These are phyloP conservation scores for Aspergillus pseudonomiae DNA, from an alignment of 2,329 filamentous ascomycete genomes.

Conservation along the genomic window DNA sequence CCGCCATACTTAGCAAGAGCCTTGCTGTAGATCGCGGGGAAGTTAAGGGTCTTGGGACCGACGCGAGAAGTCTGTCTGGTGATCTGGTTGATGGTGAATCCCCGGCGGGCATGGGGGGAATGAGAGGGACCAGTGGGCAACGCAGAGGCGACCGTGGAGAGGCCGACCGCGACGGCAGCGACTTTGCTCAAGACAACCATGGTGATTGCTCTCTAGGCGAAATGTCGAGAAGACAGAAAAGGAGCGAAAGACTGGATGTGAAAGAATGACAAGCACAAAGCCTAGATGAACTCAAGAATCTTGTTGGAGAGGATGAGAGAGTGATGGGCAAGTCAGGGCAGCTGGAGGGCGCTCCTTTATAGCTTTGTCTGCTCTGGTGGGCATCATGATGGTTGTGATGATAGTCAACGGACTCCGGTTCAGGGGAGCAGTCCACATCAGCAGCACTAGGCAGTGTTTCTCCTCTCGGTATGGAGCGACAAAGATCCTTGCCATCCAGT, in stretches of 20 bases:
- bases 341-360: conserved; percentile 28
- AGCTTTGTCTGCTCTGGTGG: conserved; percentile 13
- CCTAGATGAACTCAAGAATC: conserved; percentile 9
- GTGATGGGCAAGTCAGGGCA: conserved; percentile 12
- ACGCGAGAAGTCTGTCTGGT: conserved; percentile 19
- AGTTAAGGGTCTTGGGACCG: conserved; percentile 27
- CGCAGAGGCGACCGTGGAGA: conserved; percentile 33
- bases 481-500: conserved; percentile 10
- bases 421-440: conserved; percentile 11
- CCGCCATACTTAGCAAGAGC: conserved; percentile 35
- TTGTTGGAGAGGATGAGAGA: conserved; percentile 19
- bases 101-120: conserved; percentile 23
- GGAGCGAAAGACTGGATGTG: conserved; percentile 17
- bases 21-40: conserved; percentile 34
- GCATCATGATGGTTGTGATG: background rate
- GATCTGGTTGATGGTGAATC: conserved; percentile 38
- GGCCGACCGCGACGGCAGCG: conserved; percentile 28
- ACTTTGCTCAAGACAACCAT: conserved; percentile 42
- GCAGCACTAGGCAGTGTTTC: conserved; percentile 20
- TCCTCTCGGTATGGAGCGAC: conserved; percentile 20
- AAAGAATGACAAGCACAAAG: conserved; percentile 7
- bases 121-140: conserved; percentile 23
- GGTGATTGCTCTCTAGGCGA: conserved; percentile 14
- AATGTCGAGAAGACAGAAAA: conserved; percentile 2
- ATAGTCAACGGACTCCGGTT: conserved; percentile 10